phyloP scores from a whole-genome alignment of 768 basidiomycete species.

The Cytidiella melzeri region DNA sequence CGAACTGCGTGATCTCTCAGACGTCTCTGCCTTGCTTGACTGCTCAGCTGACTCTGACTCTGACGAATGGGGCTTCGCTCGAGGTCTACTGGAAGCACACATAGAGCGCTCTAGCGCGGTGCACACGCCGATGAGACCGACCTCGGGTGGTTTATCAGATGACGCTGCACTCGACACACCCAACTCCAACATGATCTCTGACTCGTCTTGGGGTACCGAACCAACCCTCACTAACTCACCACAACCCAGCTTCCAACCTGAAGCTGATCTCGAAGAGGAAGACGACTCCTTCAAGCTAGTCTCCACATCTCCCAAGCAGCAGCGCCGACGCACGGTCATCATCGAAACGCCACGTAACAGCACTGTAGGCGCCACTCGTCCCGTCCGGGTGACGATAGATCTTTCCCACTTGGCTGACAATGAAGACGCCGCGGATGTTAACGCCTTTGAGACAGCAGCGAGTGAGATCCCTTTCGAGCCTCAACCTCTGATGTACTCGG shows the following conservation, averaged over 20 bases:
- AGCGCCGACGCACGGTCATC: conserved; percentile 24
- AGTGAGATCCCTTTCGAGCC: conserved; percentile 17
- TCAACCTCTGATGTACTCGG: conserved; percentile 11
- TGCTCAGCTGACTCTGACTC: conserved; percentile 2
- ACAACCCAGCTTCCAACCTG: not conserved
- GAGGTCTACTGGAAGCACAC: conserved; percentile 26
- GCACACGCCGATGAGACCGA: conserved; percentile 4
- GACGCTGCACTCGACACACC: not conserved
- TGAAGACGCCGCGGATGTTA: conserved; percentile 7
- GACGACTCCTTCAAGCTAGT: not conserved
- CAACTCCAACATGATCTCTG: not conserved
- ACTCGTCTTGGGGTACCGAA: conserved; percentile 12
- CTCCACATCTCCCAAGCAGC: conserved; percentile 7
- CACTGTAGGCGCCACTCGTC: not conserved
- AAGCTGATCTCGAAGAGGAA: not conserved
- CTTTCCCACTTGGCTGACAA: conserved; percentile 13
- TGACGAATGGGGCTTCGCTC: conserved; percentile 30
- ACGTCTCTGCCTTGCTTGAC: conserved; percentile 2
- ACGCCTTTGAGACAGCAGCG: conserved; percentile 4
- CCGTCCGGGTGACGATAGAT: conserved; percentile 10
- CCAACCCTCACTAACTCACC: conserved; percentile 12
- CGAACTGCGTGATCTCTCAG: not conserved
- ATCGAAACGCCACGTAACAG: conserved; percentile 21
- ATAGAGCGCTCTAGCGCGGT: conserved; percentile 2
- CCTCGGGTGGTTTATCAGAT: not conserved